Base-by-base conservation (phyloP, 2,329 filamentous ascomycete species). In the Cercospora beticola region DNA sequence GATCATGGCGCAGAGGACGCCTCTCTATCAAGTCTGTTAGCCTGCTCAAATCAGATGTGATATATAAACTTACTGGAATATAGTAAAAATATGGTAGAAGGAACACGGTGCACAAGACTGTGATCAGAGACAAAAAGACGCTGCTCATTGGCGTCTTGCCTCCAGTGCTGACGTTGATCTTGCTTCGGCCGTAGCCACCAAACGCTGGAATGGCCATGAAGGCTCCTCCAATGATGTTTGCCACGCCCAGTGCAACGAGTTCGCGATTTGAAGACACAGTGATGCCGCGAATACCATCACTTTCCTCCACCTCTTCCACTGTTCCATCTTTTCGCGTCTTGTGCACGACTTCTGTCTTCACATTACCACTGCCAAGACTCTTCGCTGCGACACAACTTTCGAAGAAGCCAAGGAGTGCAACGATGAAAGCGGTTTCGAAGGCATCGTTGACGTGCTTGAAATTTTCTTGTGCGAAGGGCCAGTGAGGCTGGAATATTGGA, bases 361-460 rank as follows among this genome's bases (percentile, higher is more conserved):
- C 74, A 66, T 83, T 87, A 6, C 83, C 84, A 59, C 83, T 83
- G 14, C 91, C 91, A 2, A 99, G 83, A 70, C 92, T 94, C 81
- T 98, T 98, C 40, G 95, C 95, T 0, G 95, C 95, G 12, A 99
- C 93, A 0, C 93, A 97, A 2, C 93, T 97, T 80, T 99, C 95
- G 75, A 99, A 99, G 81, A 99, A 99, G n/a, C 95, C 95, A 0
- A 99, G 88, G 26, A 99, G 85, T 0, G 94, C 93, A 72, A 99
- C 97, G 64, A 98, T 85, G 76, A 99, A 97, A 0, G 93, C 91
- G 0, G 95, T 98, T 62, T 92, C 90, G 86, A 98, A 91, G 43
- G 93, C 91, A 70, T 93, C 91, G 23, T 91, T 90, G 64, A 96
- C 92, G 77, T 97, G 91, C 26, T 88, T 86, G 84, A 98, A 89